These are phyloP conservation scores for Fusarium coffeatum DNA, from an alignment of 2,329 filamentous ascomycete species.

Conservation along the genomic window DNA sequence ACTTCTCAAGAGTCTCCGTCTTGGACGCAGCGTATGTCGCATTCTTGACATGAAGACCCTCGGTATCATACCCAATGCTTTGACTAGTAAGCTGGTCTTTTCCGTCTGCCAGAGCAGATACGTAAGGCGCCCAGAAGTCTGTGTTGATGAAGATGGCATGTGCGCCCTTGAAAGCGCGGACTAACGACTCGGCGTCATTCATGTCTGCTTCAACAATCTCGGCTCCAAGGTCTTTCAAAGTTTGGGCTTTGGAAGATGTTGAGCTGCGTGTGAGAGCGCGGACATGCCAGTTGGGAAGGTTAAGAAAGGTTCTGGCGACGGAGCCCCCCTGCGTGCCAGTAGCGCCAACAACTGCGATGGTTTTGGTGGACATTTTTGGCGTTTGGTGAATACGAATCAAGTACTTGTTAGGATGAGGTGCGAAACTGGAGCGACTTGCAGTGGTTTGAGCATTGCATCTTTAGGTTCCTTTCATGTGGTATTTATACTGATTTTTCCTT, in stretches of 20 bases:
- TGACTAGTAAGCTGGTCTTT: conserved; percentile 51
- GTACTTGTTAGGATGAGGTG: fast-evolving
- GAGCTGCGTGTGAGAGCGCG: conserved; percentile 59
- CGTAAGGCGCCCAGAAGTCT: conserved; percentile 62
- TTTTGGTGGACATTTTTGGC: conserved; percentile 37
- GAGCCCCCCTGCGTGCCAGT: conserved; percentile 62
- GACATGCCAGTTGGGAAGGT: conserved; percentile 53
- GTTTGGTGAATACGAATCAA: background rate
- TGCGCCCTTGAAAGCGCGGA: conserved; percentile 55
- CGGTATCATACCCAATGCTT: conserved; percentile 57
- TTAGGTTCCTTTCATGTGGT: background rate
- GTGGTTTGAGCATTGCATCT: background rate
- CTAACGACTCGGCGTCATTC: conserved; percentile 53
- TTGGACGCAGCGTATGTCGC: conserved; percentile 62
- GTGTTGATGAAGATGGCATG: conserved; percentile 64
- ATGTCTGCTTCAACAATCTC: conserved; percentile 59
- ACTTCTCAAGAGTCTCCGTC: conserved; percentile 54
- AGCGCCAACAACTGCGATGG: conserved; percentile 58
- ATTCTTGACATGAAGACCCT: conserved; percentile 64
- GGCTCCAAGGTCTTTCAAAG: conserved; percentile 54
- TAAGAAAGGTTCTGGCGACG: conserved; percentile 58
- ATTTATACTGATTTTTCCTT: background rate
- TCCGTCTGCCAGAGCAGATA: conserved; percentile 51
- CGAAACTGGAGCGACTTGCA: background rate
- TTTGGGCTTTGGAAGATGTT: conserved; percentile 53